Percentiles rank a stretch among this genome's conserved stretches.
Evolutionary conservation across 306 rosid genomes (phyloP).

Genomic region (Boehmeria nivea): DNA sequence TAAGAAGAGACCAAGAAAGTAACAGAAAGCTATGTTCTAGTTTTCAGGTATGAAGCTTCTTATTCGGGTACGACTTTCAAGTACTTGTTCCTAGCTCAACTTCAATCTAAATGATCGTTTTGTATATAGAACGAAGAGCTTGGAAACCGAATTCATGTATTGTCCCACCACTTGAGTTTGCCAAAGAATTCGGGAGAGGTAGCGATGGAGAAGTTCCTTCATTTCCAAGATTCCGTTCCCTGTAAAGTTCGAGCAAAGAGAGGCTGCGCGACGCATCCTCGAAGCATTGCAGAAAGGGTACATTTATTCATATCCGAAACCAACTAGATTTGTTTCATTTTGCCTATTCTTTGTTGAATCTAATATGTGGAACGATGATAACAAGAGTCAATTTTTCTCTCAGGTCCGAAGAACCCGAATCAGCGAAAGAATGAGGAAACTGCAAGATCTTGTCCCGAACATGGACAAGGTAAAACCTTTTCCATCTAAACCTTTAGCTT

Average conservation of each 20-base stretch:
- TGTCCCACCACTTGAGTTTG: conserved; percentile 77
- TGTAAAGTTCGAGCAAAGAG: conserved; percentile 92
- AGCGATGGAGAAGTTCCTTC: conserved; percentile 64
- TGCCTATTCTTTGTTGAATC: background rate
- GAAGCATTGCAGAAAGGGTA: conserved; percentile 98
- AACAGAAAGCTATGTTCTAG: conserved; percentile 42
- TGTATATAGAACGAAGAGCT: conserved; percentile 48
- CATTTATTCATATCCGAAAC: background rate
- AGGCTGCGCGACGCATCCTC: conserved; percentile 97
- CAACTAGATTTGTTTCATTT: background rate
- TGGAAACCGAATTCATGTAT: conserved; percentile 46
- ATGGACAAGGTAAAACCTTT: conserved; percentile 75
- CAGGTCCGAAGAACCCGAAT: conserved; percentile 91
- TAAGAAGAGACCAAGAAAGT: conserved; percentile 47
- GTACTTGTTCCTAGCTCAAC: conserved; percentile 8
- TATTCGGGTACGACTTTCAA: background rate
- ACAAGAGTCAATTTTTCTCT: background rate
- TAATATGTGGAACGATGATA: no score
- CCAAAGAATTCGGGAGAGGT: conserved; percentile 62
- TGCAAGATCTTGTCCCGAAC: conserved; percentile 93
- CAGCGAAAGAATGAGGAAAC: conserved; percentile 90
- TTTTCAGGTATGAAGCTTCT: conserved; percentile 40
- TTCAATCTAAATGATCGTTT: background rate
- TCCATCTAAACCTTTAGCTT: background rate
- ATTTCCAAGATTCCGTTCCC: conserved; percentile 82